Evolutionary conservation across 1,139 yeast genomes (phyloP).

Genomic region (Candida glucosophila): DNA sequence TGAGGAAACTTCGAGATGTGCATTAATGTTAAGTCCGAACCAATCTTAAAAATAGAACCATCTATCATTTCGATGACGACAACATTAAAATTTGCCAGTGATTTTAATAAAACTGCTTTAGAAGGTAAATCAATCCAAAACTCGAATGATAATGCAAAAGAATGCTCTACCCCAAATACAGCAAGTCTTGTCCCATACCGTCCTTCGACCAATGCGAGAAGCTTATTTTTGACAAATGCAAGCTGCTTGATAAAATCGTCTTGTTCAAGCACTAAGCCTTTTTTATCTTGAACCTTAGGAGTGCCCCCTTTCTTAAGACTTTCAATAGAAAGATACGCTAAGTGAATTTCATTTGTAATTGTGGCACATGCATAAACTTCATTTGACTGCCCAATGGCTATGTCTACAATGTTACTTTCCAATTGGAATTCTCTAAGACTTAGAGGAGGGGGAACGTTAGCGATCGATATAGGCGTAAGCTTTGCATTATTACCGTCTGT

Average conservation of each 20-base stretch:
- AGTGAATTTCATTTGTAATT: slow-evolving; percentile 32
- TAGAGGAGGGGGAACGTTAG: slow-evolving; percentile 95
- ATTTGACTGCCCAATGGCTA: slow-evolving; percentile 58
- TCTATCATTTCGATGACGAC: slow-evolving; percentile 56
- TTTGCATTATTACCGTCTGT: slow-evolving; percentile 70
- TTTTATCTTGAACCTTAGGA: not conserved
- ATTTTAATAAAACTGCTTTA: slow-evolving; percentile 48
- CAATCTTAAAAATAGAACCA: slow-evolving; percentile 46
- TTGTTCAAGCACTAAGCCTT: not conserved
- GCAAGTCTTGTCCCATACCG: slow-evolving; percentile 40
- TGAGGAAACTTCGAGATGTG: slow-evolving; percentile 53
- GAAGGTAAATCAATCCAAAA: slow-evolving; percentile 36
- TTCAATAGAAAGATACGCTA: slow-evolving; percentile 20
- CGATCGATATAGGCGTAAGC: slow-evolving; percentile 74
- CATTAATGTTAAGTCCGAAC: slow-evolving; percentile 14
- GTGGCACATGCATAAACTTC: slow-evolving; percentile 51
- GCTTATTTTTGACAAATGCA: slow-evolving; percentile 43
- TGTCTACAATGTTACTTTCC: slow-evolving; percentile 45
- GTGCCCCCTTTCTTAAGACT: slow-evolving; percentile 10
- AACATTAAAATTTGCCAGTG: slow-evolving; percentile 45
- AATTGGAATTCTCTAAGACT: slow-evolving; percentile 59
- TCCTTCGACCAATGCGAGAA: slow-evolving; percentile 50
- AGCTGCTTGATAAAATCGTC: slow-evolving; percentile 45
- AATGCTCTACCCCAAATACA: slow-evolving; percentile 30
- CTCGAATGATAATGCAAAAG: not conserved